Evolutionary conservation across 2,329 filamentous ascomycete genomes (phyloP), one percentile per base, ranked within the genome.

Genomic region (Cladosporium sp.): DNA sequence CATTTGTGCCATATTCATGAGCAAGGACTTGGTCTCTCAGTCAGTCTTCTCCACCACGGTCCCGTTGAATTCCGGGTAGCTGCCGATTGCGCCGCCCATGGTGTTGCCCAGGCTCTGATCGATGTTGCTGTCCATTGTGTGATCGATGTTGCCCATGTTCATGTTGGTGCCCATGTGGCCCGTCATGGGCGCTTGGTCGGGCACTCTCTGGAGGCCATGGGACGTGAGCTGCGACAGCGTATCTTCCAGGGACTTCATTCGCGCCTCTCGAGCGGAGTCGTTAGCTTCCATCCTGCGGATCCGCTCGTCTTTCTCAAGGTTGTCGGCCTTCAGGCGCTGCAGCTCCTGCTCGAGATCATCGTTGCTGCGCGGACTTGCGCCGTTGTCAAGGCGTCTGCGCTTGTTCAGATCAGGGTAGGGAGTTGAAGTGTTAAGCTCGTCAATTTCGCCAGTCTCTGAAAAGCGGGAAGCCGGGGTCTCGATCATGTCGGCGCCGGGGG

Each of bases 311-410:
- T 73, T 72, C 56, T 72, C 67, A 31, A 70, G 67, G 53, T 70
- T 71, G 54, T 74, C 69, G 9, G 61, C 60, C 32, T 68, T 64
- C 18, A 77, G 61, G 18, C 70, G 63, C 63, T 70, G 71, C 45
- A 74, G 58, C 57, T 75, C 69, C 7, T 59, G 59, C 52, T 68
- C 64, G 18, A 74, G 61, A 37, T 67, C 60, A 10, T 65, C 63
- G 8, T 57, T 42, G 10, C 38, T 43, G 8, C 46, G 35, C 9
- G 35, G 28, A 22, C 38, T 44, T 18, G 34, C 35, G 35, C 45
- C 50, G 19, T 37, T 48, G 7, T 58, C 52, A 5, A 41, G 35
- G 9, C 58, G 54, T 43, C 49, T 51, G 9, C 52, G 52, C 44
- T 58, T 59, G 42, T 31, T 40, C 3, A 54, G 33, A 14, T 49